A percentile compares a stretch with the other conserved stretches of the same genome.
These are phyloP conservation scores for Beta corolliflora DNA, from an alignment of 179 eudicot species.

Conservation along the genomic window DNA sequence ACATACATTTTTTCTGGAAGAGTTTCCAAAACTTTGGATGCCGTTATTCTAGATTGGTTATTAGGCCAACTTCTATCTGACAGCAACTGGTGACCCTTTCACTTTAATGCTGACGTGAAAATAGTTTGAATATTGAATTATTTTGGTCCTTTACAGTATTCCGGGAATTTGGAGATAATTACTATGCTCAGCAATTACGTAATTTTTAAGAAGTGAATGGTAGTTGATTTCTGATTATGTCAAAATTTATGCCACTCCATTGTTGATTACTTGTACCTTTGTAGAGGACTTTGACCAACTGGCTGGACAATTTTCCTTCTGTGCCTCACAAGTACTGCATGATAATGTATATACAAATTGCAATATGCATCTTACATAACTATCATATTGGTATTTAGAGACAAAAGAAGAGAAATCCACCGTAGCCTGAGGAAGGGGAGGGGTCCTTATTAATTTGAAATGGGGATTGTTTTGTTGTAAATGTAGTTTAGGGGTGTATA, in stretches of 20 bases:
- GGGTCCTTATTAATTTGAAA: neutral
- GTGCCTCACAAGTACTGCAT: neutral
- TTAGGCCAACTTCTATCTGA: neutral
- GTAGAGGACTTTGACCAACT: neutral
- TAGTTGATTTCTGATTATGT: neutral
- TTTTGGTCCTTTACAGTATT: neutral
- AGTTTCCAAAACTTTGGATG: neutral
- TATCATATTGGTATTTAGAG: neutral
- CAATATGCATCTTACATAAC: neutral
- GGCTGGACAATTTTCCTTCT: neutral
- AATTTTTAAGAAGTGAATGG: neutral
- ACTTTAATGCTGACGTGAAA: neutral
- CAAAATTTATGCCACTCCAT: neutral
- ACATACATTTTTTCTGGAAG: neutral
- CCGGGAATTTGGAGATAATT: neutral
- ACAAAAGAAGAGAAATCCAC: neutral
- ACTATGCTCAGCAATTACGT: neutral
- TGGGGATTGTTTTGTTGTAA: neutral
- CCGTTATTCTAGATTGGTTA: neutral
- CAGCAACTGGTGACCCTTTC: neutral
- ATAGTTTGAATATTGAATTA: neutral
- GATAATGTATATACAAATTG: neutral
- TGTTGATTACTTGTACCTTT: neutral
- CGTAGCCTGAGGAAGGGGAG: neutral
- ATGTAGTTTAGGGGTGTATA: neutral